These are phyloP conservation scores for Amorphotheca resinae DNA, from an alignment of 495 filamentous ascomycete species.

Conservation along the genomic window DNA sequence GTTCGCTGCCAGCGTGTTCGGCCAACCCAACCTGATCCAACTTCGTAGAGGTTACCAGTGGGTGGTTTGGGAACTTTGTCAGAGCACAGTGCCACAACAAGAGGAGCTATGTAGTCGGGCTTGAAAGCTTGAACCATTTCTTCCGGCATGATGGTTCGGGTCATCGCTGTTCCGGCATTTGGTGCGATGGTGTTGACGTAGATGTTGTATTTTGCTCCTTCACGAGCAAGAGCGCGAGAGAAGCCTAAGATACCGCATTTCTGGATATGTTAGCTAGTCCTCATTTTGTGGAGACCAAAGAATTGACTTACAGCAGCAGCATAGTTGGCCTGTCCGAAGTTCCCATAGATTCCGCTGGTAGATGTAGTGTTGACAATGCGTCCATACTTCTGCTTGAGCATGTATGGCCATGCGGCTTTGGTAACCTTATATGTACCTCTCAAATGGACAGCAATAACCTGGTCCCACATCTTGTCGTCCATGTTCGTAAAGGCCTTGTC, in stretches of 20 bases:
- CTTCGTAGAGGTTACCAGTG: conserved; percentile 89
- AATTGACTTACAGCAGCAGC: conserved; percentile 61
- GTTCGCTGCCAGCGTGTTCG: conserved; percentile 90
- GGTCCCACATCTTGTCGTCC: conserved; percentile 88
- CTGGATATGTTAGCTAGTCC: conserved; percentile 23
- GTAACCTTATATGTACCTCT: conserved; percentile 94
- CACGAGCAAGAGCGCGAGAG: conserved; percentile 81
- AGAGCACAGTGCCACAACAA: conserved; percentile 79
- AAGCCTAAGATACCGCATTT: conserved; percentile 94
- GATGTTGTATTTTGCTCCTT: conserved; percentile 97
- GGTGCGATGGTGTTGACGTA: conserved; percentile 97
- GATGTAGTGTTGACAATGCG: conserved; percentile 93
- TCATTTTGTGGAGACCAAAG: neutral
- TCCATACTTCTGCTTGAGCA: conserved; percentile 98
- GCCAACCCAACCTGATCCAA: conserved; percentile 88
- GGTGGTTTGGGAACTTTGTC: conserved; percentile 74
- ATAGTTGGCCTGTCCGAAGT: conserved; percentile 98
- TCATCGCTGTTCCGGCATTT: conserved; percentile 96
- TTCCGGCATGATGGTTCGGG: conserved; percentile 85
- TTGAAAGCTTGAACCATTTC: conserved; percentile 99
- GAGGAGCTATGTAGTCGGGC: conserved; percentile 92
- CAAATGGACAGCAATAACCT: conserved; percentile 84
- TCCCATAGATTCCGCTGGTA: conserved; percentile 95
- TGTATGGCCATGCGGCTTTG: conserved; percentile 95
- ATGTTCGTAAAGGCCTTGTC: conserved; percentile 98